Conservation (phyloP, 2,329 filamentous ascomycete species). For the Trichoderma breve region DNA sequence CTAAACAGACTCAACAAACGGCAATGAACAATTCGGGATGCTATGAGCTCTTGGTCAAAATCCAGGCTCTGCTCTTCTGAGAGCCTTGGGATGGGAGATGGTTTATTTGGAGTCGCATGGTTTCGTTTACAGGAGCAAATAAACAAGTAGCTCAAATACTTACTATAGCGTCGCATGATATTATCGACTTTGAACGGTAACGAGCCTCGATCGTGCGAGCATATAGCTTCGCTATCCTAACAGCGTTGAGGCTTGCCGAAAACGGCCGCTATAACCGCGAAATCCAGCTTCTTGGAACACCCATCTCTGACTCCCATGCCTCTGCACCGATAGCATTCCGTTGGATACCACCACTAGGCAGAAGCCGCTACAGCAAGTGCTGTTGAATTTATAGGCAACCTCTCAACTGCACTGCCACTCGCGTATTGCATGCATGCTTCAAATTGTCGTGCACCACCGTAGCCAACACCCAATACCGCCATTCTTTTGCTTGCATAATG, state of each 20-base stretch:
- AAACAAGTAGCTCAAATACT: neutral
- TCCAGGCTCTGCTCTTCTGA: neutral
- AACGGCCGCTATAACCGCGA: neutral
- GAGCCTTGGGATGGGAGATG: too few relatives aligned
- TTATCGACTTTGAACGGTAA: neutral
- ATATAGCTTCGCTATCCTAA: neutral
- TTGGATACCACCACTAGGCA: neutral
- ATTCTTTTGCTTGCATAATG: neutral
- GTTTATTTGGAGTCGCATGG: neutral
- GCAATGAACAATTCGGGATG: neutral
- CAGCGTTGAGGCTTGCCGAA: neutral
- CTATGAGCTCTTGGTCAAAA: neutral
- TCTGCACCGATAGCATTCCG: neutral
- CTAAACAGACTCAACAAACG: accelerated
- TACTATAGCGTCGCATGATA: neutral
- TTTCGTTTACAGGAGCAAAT: neutral
- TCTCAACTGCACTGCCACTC: neutral
- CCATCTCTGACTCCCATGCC: neutral
- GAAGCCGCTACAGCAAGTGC: accelerated
- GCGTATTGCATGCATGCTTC: neutral
- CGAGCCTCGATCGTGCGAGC: too few relatives aligned
- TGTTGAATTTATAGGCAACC: neutral
- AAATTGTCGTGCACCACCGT: neutral
- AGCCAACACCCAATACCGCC: neutral
- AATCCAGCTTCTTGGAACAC: too few relatives aligned